Conservation (phyloP, 176 grass and related monocot species). For the Ensete ventricosum region DNA sequence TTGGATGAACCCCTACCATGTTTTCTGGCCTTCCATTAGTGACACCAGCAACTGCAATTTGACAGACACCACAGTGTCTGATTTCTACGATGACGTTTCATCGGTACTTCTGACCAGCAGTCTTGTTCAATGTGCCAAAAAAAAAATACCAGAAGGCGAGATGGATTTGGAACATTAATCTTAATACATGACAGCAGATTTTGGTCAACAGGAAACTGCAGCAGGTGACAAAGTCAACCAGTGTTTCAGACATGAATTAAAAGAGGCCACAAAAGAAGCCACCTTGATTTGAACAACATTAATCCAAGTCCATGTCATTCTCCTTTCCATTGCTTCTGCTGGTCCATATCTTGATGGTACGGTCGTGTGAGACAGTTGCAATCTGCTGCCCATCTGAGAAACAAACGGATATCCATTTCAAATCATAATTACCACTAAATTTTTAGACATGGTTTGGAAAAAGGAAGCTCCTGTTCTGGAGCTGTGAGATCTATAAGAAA, state of each 20-base stretch:
- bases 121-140: not conserved
- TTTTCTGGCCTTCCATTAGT: too few relatives aligned
- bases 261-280: too few relatives aligned
- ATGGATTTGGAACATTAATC: not conserved
- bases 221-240: not conserved
- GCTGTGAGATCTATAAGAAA: not conserved
- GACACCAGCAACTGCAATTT: too few relatives aligned
- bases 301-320: conserved; percentile 76
- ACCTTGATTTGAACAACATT: conserved; percentile 3
- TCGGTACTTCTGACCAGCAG: not conserved
- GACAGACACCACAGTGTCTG: too few relatives aligned
- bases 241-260: not conserved
- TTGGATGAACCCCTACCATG: too few relatives aligned
- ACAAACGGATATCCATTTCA: conserved; percentile 6
- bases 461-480: not conserved
- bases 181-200: not conserved
- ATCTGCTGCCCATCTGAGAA: conserved; percentile 91
- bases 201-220: not conserved
- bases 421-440: not conserved
- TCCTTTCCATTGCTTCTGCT: conserved; percentile 41
- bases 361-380: conserved; percentile 81
- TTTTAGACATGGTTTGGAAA: not conserved
- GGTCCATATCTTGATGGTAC: conserved; percentile 93
- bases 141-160: not conserved
- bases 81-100: not conserved